A percentile compares a stretch with the other conserved stretches of the same genome.
Conservation (phyloP, 306 rosid genomes). For the Quercus engelmannii region DNA sequence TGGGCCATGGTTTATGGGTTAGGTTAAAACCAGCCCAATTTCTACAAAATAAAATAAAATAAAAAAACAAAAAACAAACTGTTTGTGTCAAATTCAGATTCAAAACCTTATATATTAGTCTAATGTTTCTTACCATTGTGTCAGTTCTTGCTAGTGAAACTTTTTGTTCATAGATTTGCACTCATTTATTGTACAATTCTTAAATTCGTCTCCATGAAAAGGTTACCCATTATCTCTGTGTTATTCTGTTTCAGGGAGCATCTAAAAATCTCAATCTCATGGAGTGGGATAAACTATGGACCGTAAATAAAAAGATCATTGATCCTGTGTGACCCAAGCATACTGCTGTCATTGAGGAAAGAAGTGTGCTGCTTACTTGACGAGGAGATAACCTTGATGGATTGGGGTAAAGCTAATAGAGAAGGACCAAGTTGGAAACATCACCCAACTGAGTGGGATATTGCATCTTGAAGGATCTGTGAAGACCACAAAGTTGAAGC, state of each 20-base stretch:
- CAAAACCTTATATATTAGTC: not conserved
- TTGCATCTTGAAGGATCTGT: conserved; percentile 93
- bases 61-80: not conserved
- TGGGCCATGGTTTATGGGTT: too few relatives aligned
- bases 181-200: not conserved
- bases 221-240: conserved; percentile 13
- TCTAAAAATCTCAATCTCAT: conserved; percentile 91
- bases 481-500: conserved; percentile 82
- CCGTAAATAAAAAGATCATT: conserved; percentile 82
- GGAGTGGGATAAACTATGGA: conserved; percentile 99
- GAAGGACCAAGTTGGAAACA: conserved; percentile 64
- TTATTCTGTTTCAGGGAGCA: conserved; percentile 59
- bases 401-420: conserved; percentile 81
- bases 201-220: conserved; percentile 5
- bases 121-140: not conserved
- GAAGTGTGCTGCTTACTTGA: conserved; percentile 64
- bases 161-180: not conserved
- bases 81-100: conserved; percentile 14
- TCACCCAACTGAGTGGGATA: conserved; percentile 63
- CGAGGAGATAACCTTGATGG: conserved; percentile 90
- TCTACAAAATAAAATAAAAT: too few relatives aligned
- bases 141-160: not conserved
- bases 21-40: too few relatives aligned
- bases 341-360: conserved; percentile 66
- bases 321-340: conserved; percentile 95